Evolutionary conservation across 192 early-diverging fungal species (phyloP).

Genomic region (Entomortierella beljakovae): DNA sequence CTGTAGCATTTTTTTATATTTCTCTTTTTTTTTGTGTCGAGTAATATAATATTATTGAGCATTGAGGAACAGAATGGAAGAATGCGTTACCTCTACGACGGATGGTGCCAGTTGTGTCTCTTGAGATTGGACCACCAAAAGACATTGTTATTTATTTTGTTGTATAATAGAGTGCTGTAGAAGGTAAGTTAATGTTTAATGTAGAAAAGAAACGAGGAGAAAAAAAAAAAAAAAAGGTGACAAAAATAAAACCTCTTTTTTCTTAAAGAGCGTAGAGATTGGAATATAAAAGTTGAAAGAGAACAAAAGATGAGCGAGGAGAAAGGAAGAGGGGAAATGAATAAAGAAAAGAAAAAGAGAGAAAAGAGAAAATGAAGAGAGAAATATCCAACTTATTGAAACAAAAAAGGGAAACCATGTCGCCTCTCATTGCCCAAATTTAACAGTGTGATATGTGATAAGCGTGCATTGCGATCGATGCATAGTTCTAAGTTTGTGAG

Average conservation of each 20-base stretch:
- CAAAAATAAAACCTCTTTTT: neutral
- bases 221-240: neutral
- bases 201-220: neutral
- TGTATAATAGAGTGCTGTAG: neutral
- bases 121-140: conserved; percentile 45
- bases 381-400: too few relatives aligned
- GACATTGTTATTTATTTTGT: conserved; percentile 18
- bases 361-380: conserved; percentile 3
- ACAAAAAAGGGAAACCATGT: neutral
- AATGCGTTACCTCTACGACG: conserved; percentile 47
- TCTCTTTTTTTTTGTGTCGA: neutral
- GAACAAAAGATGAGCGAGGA: neutral
- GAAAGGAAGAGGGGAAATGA: neutral
- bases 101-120: conserved; percentile 43
- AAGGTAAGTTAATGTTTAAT: neutral
- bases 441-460: too few relatives aligned
- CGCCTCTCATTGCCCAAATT: too few relatives aligned
- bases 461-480: too few relatives aligned
- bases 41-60: neutral
- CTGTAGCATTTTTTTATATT: neutral
- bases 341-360: neutral
- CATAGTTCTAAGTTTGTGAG: too few relatives aligned
- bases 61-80: neutral
- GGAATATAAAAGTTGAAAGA: neutral
- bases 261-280: neutral